Conservation (phyloP, 73 alveolate genomes). For the Symbiodinium natans region DNA sequence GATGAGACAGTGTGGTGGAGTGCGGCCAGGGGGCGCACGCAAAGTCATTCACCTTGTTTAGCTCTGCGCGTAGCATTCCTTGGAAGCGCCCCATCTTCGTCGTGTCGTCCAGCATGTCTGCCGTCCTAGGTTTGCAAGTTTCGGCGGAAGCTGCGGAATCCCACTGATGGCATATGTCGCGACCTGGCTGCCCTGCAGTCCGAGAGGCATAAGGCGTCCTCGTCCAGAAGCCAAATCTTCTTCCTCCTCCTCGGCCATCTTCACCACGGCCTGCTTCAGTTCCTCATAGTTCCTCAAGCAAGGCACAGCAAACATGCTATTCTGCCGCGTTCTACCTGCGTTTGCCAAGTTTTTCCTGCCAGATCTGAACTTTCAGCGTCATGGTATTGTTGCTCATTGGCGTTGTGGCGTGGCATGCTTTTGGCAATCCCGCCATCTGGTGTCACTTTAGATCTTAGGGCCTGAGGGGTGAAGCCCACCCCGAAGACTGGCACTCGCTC, state of each 20-base stretch:
- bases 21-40: slow-evolving; percentile 50
- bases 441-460: too few relatives aligned
- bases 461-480: too few relatives aligned
- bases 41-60: slow-evolving; percentile 83
- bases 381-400: too few relatives aligned
- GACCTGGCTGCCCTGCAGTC: neutral
- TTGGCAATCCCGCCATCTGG: too few relatives aligned
- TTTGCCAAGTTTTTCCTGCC: too few relatives aligned
- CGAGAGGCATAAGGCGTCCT: neutral
- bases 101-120: slow-evolving; percentile 5
- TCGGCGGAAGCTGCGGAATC: neutral
- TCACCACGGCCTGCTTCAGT: slow-evolving; percentile 40
- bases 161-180: too few relatives aligned
- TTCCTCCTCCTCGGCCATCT: slow-evolving; percentile 23
- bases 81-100: neutral
- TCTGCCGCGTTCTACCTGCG: too few relatives aligned
- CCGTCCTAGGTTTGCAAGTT: neutral
- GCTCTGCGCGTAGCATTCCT: slow-evolving; percentile 70
- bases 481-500: neutral
- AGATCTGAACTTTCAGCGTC: too few relatives aligned
- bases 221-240: neutral
- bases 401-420: too few relatives aligned
- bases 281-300: slow-evolving; percentile 61
- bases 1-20: too few relatives aligned
- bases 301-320: neutral